These are phyloP conservation scores for Diphasiastrum complanatum DNA, from an alignment of 83 land plant species.

Conservation along the genomic window DNA sequence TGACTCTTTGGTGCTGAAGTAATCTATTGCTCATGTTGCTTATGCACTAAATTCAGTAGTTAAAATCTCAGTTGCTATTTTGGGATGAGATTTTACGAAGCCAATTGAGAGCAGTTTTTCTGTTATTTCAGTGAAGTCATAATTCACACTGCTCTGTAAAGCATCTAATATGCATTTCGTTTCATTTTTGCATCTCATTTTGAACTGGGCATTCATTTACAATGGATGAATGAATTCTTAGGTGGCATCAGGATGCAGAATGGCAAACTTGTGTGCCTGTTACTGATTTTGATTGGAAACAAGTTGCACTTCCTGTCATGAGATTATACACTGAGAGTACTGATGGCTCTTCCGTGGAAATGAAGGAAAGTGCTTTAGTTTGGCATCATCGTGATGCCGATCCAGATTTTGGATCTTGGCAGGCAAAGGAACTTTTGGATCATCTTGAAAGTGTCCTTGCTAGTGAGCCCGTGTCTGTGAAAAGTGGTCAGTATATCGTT, in stretches of 20 bases:
- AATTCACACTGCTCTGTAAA: too few relatives aligned
- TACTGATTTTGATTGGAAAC: constrained; percentile 47
- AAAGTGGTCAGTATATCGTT: constrained; percentile 44
- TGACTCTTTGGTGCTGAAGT: too few relatives aligned
- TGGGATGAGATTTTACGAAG: too few relatives aligned
- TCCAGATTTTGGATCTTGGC: constrained; percentile 62
- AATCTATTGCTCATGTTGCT: too few relatives aligned
- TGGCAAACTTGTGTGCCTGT: constrained; percentile 46
- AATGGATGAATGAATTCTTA: too few relatives aligned
- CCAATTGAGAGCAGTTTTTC: too few relatives aligned
- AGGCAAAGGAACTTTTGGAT: constrained; percentile 52
- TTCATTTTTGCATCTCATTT: too few relatives aligned
- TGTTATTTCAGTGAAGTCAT: too few relatives aligned
- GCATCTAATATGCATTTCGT: too few relatives aligned
- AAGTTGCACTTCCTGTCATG: constrained; percentile 53
- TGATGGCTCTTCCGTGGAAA: constrained; percentile 50
- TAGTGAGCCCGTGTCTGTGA: constrained; percentile 52
- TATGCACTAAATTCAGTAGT: too few relatives aligned
- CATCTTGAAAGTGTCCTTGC: constrained; percentile 57
- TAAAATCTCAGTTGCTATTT: too few relatives aligned
- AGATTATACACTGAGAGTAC: constrained; percentile 44
- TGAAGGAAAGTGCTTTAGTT: constrained; percentile 41
- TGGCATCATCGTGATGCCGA: constrained; percentile 53
- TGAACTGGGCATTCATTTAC: too few relatives aligned
- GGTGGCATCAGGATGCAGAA: constrained; percentile 36